Conservation (phyloP, 176 grass and related monocot genomes). For the Alloteropsis semialata region DNA sequence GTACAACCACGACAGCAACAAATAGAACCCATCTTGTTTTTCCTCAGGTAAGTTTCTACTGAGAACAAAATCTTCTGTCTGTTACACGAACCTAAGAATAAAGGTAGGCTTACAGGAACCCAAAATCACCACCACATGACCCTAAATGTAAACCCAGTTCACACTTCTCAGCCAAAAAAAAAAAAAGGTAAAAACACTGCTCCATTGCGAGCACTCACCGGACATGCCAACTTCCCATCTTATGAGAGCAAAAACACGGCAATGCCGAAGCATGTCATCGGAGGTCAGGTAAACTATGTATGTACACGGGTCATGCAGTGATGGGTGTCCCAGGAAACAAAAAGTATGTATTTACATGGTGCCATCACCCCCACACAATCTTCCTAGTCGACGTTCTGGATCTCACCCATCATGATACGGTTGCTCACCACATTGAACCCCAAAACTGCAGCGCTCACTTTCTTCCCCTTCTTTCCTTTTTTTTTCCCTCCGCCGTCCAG, state of each 20-base stretch:
- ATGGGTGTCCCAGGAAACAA: background rate
- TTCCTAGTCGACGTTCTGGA: conserved; percentile 65
- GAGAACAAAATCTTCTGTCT: conserved; percentile 19
- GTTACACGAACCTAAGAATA: conserved; percentile 32
- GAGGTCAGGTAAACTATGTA: conserved; percentile 3
- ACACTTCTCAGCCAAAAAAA: conserved; percentile 23
- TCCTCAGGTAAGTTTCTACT: conserved; percentile 38
- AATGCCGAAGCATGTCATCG: background rate
- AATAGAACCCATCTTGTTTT: conserved; percentile 4
- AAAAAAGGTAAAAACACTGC: conserved; percentile 30
- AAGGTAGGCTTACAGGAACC: background rate
- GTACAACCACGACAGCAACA: background rate
- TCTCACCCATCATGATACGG: conserved; percentile 99
- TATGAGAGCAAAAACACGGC: background rate
- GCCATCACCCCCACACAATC: background rate
- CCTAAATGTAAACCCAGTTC: conserved; percentile 3
- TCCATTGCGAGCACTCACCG: conserved; percentile 27
- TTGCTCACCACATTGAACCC: conserved; percentile 98
- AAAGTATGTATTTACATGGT: conserved; percentile 56
- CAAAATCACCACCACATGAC: conserved; percentile 27
- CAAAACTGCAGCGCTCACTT: conserved; percentile 69
- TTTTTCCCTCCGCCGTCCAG: conserved; percentile 62
- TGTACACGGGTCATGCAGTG: conserved; percentile 32
- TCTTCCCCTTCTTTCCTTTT: conserved; percentile 97
- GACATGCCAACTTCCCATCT: conserved; percentile 5